Percentiles rank a stretch among this genome's conserved stretches.
Conservation (phyloP, 257 asterid species). For the Pogostemon cablin region DNA sequence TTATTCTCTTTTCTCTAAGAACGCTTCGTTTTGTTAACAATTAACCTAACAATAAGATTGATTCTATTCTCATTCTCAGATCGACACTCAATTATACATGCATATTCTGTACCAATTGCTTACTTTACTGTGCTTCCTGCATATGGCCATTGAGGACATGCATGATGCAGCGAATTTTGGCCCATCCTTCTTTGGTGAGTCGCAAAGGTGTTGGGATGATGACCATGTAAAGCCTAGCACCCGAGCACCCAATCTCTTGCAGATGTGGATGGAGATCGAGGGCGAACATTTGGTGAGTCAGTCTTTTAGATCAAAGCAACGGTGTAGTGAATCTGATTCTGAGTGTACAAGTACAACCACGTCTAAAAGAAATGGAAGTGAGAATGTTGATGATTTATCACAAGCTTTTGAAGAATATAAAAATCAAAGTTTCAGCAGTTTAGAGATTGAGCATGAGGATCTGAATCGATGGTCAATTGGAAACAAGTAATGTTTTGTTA, state of each 20-base stretch:
- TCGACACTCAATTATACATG: too few relatives aligned
- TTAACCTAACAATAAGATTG: too few relatives aligned
- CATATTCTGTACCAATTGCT: too few relatives aligned
- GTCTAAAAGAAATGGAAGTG: constrained; percentile 47
- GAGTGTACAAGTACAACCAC: constrained; percentile 38
- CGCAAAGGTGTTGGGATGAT: neutral
- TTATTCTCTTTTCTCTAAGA: too few relatives aligned
- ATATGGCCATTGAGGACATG: constrained; percentile 82
- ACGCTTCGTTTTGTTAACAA: too few relatives aligned
- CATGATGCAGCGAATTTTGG: constrained; percentile 57
- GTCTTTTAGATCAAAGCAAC: constrained; percentile 40
- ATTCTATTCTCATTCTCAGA: too few relatives aligned
- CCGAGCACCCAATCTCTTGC: constrained; percentile 63
- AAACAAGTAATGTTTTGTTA: too few relatives aligned
- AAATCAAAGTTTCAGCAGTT: constrained; percentile 43
- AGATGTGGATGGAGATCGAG: constrained; percentile 90
- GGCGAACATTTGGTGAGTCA: constrained; percentile 57
- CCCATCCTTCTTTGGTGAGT: constrained; percentile 49
- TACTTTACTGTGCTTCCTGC: neutral
- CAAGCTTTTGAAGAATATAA: constrained; percentile 44
- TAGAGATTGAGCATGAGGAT: constrained; percentile 29
- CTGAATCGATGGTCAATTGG: too few relatives aligned
- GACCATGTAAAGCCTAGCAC: constrained; percentile 36
- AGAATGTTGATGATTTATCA: constrained; percentile 44
- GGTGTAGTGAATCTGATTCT: constrained; percentile 39